These are phyloP conservation scores for Colletotrichum echinochloae DNA, from an alignment of 2,329 filamentous ascomycete species.

Conservation along the genomic window DNA sequence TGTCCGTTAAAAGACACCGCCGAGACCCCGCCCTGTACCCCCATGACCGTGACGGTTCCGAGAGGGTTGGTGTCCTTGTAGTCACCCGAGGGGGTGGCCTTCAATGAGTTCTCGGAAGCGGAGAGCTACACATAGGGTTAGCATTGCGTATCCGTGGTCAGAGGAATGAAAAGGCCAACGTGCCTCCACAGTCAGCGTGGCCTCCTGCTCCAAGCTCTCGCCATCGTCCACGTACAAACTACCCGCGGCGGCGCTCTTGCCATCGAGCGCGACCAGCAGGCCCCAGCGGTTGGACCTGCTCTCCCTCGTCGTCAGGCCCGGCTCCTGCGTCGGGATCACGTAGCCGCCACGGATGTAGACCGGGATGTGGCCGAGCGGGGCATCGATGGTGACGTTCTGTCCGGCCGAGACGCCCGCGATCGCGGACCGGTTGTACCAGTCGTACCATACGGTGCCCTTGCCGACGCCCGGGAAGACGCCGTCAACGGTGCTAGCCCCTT, in stretches of 20 bases:
- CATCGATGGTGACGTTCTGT: constrained; percentile 43
- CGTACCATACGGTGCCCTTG: constrained; percentile 72
- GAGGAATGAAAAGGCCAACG: constrained; percentile 43
- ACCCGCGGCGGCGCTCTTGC: constrained; percentile 67
- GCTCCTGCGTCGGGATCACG: constrained; percentile 75
- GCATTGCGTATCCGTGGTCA: constrained; percentile 9
- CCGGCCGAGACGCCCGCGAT: constrained; percentile 58
- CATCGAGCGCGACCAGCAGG: constrained; percentile 71
- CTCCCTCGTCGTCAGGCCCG: constrained; percentile 74
- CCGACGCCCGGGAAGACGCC: constrained; percentile 75
- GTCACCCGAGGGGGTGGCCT: constrained; percentile 60
- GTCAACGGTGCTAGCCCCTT: constrained; percentile 70
- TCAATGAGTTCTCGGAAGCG: constrained; percentile 57
- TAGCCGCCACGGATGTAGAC: constrained; percentile 77
- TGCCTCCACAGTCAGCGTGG: constrained; percentile 65
- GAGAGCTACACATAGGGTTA: constrained; percentile 51
- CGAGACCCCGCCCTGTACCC: constrained; percentile 56
- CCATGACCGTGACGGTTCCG: constrained; percentile 72
- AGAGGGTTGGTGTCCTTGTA: constrained; percentile 69
- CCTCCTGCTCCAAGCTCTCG: constrained; percentile 64
- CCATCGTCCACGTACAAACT: constrained; percentile 81
- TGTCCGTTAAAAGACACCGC: constrained; percentile 66
- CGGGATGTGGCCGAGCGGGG: constrained; percentile 67
- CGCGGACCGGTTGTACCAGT: constrained; percentile 78
- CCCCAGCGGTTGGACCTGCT: constrained; percentile 75